phyloP scores from a whole-genome alignment of 192 early-diverging fungal species.

The Coemansia sp. region DNA sequence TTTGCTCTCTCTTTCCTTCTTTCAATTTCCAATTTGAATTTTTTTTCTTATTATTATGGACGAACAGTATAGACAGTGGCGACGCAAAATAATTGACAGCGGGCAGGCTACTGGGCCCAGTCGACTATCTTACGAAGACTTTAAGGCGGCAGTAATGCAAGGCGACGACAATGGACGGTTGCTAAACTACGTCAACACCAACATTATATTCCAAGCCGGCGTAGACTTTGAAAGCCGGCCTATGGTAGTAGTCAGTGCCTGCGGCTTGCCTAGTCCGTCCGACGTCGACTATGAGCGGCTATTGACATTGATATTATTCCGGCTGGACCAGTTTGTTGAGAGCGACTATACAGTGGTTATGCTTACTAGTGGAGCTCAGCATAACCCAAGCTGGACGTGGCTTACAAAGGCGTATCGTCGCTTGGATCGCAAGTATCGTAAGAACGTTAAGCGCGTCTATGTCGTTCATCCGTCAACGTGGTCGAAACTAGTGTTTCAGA shows the following conservation, averaged over 20 bases:
- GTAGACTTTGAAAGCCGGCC: slow-evolving; percentile 83
- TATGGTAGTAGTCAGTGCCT: slow-evolving; percentile 81
- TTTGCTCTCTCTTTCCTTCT: not conserved
- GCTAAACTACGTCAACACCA: slow-evolving; percentile 46
- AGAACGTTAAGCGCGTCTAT: slow-evolving; percentile 90
- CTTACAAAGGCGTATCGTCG: slow-evolving; percentile 77
- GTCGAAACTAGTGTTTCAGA: slow-evolving; percentile 49
- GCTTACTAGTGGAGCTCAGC: slow-evolving; percentile 72
- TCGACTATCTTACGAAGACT: slow-evolving; percentile 29
- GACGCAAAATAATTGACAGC: slow-evolving; percentile 10
- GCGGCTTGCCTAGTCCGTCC: slow-evolving; percentile 75
- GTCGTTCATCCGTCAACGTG: slow-evolving; percentile 88
- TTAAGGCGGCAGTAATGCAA: slow-evolving; percentile 40
- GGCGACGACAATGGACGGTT: slow-evolving; percentile 46
- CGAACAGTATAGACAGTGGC: slow-evolving; percentile 47
- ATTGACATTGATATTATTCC: slow-evolving; percentile 63
- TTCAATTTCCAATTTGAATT: slow-evolving; percentile 6
- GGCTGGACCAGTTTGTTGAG: slow-evolving; percentile 82
- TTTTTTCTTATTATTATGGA: slow-evolving; percentile 26
- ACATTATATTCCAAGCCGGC: slow-evolving; percentile 61
- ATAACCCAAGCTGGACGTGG: slow-evolving; percentile 83
- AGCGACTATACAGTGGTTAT: slow-evolving; percentile 88
- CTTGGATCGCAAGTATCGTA: slow-evolving; percentile 82
- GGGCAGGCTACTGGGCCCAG: not conserved
- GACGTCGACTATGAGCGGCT: slow-evolving; percentile 80